phyloP scores from a whole-genome alignment of 331 rosid species.

The Prunus yedoensis region DNA sequence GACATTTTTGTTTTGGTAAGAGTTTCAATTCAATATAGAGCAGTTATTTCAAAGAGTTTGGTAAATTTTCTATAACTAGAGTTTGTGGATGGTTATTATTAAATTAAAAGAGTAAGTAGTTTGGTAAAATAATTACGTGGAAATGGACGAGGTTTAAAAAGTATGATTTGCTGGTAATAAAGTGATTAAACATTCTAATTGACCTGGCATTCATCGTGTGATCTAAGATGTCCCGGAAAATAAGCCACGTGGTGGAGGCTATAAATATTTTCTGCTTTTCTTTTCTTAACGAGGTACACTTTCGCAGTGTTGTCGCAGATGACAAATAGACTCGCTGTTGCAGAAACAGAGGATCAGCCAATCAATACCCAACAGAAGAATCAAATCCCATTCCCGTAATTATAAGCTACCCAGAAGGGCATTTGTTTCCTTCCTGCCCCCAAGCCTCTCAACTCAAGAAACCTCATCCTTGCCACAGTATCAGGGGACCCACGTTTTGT shows the following conservation, averaged over 20 bases:
- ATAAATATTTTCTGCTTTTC: slow-evolving; percentile 14
- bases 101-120: neutral
- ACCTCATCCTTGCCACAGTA: slow-evolving; percentile 35
- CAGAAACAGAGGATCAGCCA: slow-evolving; percentile 40
- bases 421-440: slow-evolving; percentile 7
- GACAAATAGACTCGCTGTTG: slow-evolving; percentile 10
- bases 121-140: neutral
- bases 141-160: neutral
- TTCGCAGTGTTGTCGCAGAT: neutral
- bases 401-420: slow-evolving; percentile 28
- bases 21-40: neutral
- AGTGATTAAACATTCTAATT: slow-evolving; percentile 14
- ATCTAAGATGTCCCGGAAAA: slow-evolving; percentile 14
- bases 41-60: neutral
- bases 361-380: slow-evolving; percentile 29
- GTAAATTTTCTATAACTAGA: too few species aligned
- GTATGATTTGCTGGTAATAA: slow-evolving; percentile 17
- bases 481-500: slow-evolving; percentile 42
- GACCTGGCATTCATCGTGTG: slow-evolving; percentile 18
- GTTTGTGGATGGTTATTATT: too few species aligned
- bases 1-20: too few species aligned
- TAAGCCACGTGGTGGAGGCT: slow-evolving; percentile 40
- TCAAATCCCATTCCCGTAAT: slow-evolving; percentile 45
- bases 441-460: slow-evolving; percentile 4
- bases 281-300: slow-evolving; percentile 20